Conservation (phyloP, 2,329 filamentous ascomycete genomes). For the Xylariaceae sp. region DNA sequence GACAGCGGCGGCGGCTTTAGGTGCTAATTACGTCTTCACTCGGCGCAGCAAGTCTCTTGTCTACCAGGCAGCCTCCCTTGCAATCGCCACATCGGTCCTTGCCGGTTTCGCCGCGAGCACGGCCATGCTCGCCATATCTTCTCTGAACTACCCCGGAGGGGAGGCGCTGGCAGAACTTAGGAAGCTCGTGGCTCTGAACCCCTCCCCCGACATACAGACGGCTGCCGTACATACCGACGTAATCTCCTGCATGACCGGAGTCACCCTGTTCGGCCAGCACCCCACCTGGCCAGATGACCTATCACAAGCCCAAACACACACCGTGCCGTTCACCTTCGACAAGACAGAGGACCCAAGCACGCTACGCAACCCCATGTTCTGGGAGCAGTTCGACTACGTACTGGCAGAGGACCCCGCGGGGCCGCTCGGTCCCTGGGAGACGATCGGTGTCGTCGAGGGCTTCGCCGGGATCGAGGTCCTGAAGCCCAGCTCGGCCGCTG, state of each 20-base stretch:
- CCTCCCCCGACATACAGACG: slow-evolving; percentile 26
- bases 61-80: slow-evolving; percentile 49
- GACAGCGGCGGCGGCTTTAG: slow-evolving; percentile 70
- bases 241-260: slow-evolving; percentile 64
- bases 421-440: slow-evolving; percentile 49
- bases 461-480: slow-evolving; percentile 56
- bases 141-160: slow-evolving; percentile 90
- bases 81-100: slow-evolving; percentile 55
- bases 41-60: slow-evolving; percentile 57
- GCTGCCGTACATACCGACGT: slow-evolving; percentile 58
- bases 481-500: slow-evolving; percentile 36
- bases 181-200: slow-evolving; percentile 30
- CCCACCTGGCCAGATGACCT: slow-evolving; percentile 24
- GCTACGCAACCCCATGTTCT: slow-evolving; percentile 49
- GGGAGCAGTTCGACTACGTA: slow-evolving; percentile 59
- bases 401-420: slow-evolving; percentile 48
- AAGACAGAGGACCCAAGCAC: slow-evolving; percentile 52
- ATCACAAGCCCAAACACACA: slow-evolving; percentile 20
- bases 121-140: slow-evolving; percentile 69
- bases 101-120: slow-evolving; percentile 55
- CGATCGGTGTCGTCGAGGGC: slow-evolving; percentile 50
- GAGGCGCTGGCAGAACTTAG: slow-evolving; percentile 61
- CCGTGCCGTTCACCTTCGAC: slow-evolving; percentile 44
- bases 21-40: slow-evolving; percentile 64
- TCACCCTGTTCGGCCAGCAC: slow-evolving; percentile 59